phyloP scores from a whole-genome alignment of 1,139 yeast species.

The Cylindricascospora bacillispora region DNA sequence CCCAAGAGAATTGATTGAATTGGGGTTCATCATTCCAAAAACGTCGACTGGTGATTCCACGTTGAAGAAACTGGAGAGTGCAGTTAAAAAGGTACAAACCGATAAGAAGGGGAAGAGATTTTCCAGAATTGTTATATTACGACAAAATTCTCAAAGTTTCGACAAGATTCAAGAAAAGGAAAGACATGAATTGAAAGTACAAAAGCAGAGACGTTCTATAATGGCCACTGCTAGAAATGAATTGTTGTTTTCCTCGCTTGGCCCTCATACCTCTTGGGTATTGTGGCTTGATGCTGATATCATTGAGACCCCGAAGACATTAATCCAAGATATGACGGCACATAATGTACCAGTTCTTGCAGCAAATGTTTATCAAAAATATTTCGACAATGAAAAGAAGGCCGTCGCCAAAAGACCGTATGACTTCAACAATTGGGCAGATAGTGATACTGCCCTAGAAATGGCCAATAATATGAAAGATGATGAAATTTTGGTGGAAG shows the following conservation, averaged over 20 bases:
- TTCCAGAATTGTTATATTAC: conserved; percentile 68
- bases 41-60: conserved; percentile 70
- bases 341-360: conserved; percentile 81
- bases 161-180: conserved; percentile 64
- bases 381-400: conserved; percentile 42
- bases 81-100: conserved; percentile 56
- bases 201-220: conserved; percentile 73
- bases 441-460: conserved; percentile 71
- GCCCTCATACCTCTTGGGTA: conserved; percentile 88
- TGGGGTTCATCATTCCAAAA: conserved; percentile 87
- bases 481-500: conserved; percentile 88
- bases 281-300: conserved; percentile 94
- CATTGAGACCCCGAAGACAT: conserved; percentile 68
- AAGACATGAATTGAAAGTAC: conserved; percentile 65
- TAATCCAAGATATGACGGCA: conserved; percentile 76
- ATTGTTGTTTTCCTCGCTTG: conserved; percentile 73
- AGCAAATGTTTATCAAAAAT: conserved; percentile 88
- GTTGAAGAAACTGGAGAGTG: conserved; percentile 53
- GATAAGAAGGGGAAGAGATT: conserved; percentile 47
- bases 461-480: conserved; percentile 61
- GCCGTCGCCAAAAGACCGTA: conserved; percentile 67
- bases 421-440: conserved; percentile 95
- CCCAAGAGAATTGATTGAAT: conserved; percentile 72
- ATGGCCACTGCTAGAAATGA: conserved; percentile 96
- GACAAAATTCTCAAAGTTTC: conserved; percentile 79